Base-by-base conservation (phyloP, 2,329 filamentous ascomycete genomes). In the Tolypocladium paradoxum region DNA sequence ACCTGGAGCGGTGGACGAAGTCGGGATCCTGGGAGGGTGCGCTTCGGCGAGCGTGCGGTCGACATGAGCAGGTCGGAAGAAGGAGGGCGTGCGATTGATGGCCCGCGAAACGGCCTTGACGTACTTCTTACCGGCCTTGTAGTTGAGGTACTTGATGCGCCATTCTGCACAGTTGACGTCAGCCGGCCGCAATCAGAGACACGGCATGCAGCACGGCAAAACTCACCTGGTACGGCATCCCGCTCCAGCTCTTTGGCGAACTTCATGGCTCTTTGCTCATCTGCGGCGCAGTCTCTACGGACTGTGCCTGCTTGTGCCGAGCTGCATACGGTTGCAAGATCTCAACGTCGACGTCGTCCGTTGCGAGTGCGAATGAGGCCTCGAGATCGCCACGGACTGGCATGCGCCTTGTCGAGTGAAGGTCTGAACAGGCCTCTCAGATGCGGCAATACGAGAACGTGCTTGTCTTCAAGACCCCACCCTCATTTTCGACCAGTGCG, bases 81-180 rank as follows among this genome's bases (percentile, higher is more conserved):
- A 66, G 35, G 66, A 63, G 6, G 66, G 63, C 0, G 81, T 79
- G 54, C 82, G 71, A 73, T 80, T 77, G 56, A 93, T 78, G 55
- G 90, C 89, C 56, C 86, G 81, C 27, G 78, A 72, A 51, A 96
- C 84, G 53, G 83, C 84, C 70, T 96, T 97, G 69, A 97, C 78
- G 66, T 90, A 86, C 73, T 96, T 96, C 73, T 97, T 97, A 56
- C 90, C 92, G 53, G 84, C 84, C 78, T 95, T 96, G 77, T 97
- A 97, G 71, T 96, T 83, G 61, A 97, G 79, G 69, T 96, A 97
- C 70, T 96, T 95, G 68, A 85, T 81, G 64, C 88, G 83, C 92
- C 92, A 97, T 81, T 97, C 82, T 85, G 60, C 31, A 16, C 18
- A 47, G 43, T 12, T 53, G 29, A 49, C 27, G 55, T 58, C 24